Evolutionary conservation across 1,139 yeast species (phyloP).

Genomic region (Sugiyamaella pinicola): DNA sequence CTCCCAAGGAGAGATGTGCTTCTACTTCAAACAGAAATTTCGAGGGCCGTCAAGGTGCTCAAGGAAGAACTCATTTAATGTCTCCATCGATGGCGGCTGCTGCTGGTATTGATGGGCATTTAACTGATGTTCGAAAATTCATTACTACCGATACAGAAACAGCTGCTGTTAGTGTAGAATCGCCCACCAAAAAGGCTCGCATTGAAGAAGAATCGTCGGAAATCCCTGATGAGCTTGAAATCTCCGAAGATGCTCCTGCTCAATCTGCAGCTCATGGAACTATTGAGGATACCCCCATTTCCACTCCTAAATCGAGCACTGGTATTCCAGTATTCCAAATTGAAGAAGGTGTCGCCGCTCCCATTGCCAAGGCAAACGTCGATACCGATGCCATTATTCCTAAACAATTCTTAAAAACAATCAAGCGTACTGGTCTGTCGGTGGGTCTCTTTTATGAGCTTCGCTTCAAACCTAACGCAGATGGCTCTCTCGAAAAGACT

Average conservation of each 20-base stretch:
- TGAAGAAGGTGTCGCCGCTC: slow-evolving; percentile 87
- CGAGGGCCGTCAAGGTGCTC: slow-evolving; percentile 98
- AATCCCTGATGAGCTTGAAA: slow-evolving; percentile 24
- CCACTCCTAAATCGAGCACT: slow-evolving; percentile 39
- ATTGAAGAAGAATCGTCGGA: slow-evolving; percentile 23
- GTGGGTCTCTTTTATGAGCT: slow-evolving; percentile 89
- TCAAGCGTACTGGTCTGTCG: slow-evolving; percentile 91
- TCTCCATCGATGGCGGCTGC: slow-evolving; percentile 99
- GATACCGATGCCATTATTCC: slow-evolving; percentile 99
- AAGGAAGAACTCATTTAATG: slow-evolving; percentile 95
- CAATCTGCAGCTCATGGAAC: slow-evolving; percentile 36
- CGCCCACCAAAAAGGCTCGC: slow-evolving; percentile 29
- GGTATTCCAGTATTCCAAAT: slow-evolving; percentile 78
- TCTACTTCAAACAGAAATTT: slow-evolving; percentile 98
- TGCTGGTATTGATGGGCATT: slow-evolving; percentile 90
- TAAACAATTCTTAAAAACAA: slow-evolving; percentile 94
- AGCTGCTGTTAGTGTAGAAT: slow-evolving; percentile 57
- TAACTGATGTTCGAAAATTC: slow-evolving; percentile 85
- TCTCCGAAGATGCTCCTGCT: slow-evolving; percentile 32
- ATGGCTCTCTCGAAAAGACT: slow-evolving; percentile 78
- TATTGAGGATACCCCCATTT: slow-evolving; percentile 36
- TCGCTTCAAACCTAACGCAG: slow-evolving; percentile 66
- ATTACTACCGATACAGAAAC: slow-evolving; percentile 61
- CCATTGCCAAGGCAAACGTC: slow-evolving; percentile 89
- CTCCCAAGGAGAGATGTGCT: slow-evolving; percentile 96